phyloP scores from a whole-genome alignment of 208 protist genomes.

The Acanthamoeba castellanii region DNA sequence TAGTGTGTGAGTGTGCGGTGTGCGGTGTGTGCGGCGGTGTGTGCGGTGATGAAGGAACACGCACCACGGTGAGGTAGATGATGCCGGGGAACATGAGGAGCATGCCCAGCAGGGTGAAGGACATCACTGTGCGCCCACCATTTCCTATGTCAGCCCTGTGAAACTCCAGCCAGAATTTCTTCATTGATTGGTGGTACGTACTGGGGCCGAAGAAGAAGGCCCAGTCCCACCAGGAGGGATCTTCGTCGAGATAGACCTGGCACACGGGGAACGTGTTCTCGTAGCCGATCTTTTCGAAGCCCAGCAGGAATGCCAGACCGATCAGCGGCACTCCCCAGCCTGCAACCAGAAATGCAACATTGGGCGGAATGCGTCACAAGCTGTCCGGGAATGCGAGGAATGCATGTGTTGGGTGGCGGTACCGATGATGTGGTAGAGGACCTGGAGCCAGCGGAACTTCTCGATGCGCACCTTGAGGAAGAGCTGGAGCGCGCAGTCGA shows the following conservation, averaged over 20 bases:
- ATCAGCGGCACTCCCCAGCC: constrained; percentile 33
- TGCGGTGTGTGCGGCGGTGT: not conserved
- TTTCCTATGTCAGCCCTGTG: not conserved
- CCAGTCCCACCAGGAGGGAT: constrained; percentile 48
- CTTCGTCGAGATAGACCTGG: constrained; percentile 18
- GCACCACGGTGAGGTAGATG: not conserved
- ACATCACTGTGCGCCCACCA: constrained; percentile 3
- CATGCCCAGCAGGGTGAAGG: constrained; percentile 33
- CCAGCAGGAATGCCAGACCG: not conserved
- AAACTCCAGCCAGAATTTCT: not conserved
- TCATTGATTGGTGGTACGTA: not conserved
- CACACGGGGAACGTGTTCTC: constrained; percentile 60
- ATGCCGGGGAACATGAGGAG: constrained; percentile 39
- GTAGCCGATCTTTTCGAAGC: constrained; percentile 30
- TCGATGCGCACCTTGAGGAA: constrained; percentile 42
- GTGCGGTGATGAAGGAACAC: not conserved
- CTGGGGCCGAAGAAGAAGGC: constrained; percentile 33
- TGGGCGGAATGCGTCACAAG: too few relatives aligned
- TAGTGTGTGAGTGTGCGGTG: not conserved
- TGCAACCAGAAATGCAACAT: not conserved
- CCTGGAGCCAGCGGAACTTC: constrained; percentile 22
- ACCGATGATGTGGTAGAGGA: constrained; percentile 2
- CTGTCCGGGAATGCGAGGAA: not conserved
- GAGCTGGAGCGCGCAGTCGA: constrained; percentile 40
- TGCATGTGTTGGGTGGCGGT: too few relatives aligned